phyloP scores from a whole-genome alignment of 2,329 filamentous ascomycete genomes.

The Colletotrichum zoysiae region DNA sequence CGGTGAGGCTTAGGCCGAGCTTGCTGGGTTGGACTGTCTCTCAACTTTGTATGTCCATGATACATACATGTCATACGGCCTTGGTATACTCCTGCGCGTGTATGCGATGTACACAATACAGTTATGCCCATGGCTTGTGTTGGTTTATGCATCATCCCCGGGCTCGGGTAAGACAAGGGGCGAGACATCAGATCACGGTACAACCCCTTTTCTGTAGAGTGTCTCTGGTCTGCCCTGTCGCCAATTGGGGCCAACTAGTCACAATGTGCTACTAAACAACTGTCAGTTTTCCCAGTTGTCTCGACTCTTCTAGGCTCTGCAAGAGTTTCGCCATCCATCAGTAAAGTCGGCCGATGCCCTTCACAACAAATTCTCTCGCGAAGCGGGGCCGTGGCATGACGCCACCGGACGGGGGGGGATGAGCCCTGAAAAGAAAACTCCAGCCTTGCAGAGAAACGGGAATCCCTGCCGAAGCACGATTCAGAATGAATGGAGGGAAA shows the following conservation, averaged over 20 bases:
- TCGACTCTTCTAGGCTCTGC: not conserved
- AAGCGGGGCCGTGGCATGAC: slow-evolving; percentile 1
- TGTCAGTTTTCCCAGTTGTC: not conserved
- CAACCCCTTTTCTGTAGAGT: not conserved
- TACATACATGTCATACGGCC: no score
- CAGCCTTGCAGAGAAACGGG: not conserved
- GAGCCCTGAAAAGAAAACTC: slow-evolving; percentile 5
- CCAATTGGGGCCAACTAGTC: not conserved
- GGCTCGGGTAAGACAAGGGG: not conserved
- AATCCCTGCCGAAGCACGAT: not conserved
- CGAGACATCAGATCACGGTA: slow-evolving; percentile 10
- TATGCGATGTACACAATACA: no score
- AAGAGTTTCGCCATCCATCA: not conserved
- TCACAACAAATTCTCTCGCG: not conserved
- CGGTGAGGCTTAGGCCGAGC: slow-evolving; percentile 28
- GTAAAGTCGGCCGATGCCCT: not conserved
- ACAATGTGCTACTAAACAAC: not conserved
- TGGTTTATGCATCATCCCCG: not conserved
- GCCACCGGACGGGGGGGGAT: not conserved
- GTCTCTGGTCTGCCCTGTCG: not conserved
- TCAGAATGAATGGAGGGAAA: not conserved
- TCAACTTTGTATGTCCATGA: not conserved
- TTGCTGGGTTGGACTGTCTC: not conserved
- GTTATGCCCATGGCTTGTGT: not conserved
- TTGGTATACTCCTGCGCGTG: no score